Base-by-base conservation (phyloP, 1,284 basidiomycete genomes). In the Erythrobasidium hasegawianum region DNA sequence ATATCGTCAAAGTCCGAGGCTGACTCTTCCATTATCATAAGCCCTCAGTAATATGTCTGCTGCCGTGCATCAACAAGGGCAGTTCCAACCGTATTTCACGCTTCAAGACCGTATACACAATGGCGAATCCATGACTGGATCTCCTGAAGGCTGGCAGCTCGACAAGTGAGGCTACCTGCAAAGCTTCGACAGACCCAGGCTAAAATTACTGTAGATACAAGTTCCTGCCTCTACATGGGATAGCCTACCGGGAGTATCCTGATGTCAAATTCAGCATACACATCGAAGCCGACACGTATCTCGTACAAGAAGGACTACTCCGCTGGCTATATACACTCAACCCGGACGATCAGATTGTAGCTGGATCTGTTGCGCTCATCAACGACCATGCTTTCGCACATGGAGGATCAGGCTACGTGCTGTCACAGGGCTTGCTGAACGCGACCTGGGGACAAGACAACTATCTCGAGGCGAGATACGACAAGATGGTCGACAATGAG, bases 251-350 rank as follows among this genome's bases (percentile, higher is more conserved):
- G 0, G 27, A 59, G 1, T 72, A 22, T 14, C 71, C 71, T 0
- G 14, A 22, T 8, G 66, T 56, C 2, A 71, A 71, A 49, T 73
- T 71, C 71, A 72, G 69, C 39, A 66, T 73, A 11, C 54, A 71
- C 29, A 71, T 73, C 10, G 72, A 73, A 43, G 72, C 72, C 2
- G 72, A 73, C 53, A 72, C 72, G 41, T 73, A 72, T 62, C 1
- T 73, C 5, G 71, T 73, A n/a, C 71, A 58, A 53, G 52, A 69
- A 16, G 38, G 68, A 39, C 11, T 71, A 11, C 66, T 73, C 1
- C 47, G 52, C 14, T 72, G 68, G 67, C 41, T 73, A 9, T 7
- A 18, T 1, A 53, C 43, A 14, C 49, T 69, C 16, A 56, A 71
- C 26, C 14, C 24, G 5, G 0, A 11, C 0, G 45, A 47, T 22